Base-by-base conservation (phyloP, 2,329 filamentous ascomycete species). In the Tolypocladium ophioglossoides region DNA sequence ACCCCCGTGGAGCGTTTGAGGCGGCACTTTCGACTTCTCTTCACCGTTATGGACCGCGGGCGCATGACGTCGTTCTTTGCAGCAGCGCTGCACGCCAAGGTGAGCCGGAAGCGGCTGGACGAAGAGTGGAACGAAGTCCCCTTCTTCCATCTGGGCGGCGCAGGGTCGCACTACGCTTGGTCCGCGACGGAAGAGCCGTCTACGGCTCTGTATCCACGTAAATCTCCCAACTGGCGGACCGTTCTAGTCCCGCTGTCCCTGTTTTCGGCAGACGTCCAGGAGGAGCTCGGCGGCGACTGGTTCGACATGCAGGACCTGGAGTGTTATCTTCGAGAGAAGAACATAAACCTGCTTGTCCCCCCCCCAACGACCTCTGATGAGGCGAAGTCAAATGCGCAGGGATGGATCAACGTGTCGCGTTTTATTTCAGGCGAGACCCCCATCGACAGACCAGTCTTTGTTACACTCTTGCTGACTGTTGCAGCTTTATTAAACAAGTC, bases 141-240 rank as follows among this genome's bases (percentile, higher is more conserved):
- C 0, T 83, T 85, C 54, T 75, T 83, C 41, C 74, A 82, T 58
- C 70, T 89, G 41, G 85, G 85, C 3, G 84, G 84, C 3, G 78
- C 84, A 0, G 85, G 85, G 0, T 84, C 82, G 0, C 58, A 59
- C 47, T 59, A 55, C 39, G 20, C 56, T 16, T 52, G 50, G 52
- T 35, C 24, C 22, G 12, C 20, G 48, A n/a, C 20, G 3, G 14
- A 24, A 14, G 20, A 35, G 18, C 32, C 7, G 48, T 22, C 14
- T 4, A 16, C 9, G 34, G 34, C 27, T 16, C 50, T 47, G 14
- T 35, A 24, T 9, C 49, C 18, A 7, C 51, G 50, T n/a, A 32
- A 52, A 11, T 18, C 24, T 2, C 5, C 41, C 16, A 16, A 30
- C 24, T 47, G 53, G 47, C 51, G 44, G 24, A 55, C 52, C 16